phyloP scores from a whole-genome alignment of 148 eudicot genomes.

The Arbutus unedo region DNA sequence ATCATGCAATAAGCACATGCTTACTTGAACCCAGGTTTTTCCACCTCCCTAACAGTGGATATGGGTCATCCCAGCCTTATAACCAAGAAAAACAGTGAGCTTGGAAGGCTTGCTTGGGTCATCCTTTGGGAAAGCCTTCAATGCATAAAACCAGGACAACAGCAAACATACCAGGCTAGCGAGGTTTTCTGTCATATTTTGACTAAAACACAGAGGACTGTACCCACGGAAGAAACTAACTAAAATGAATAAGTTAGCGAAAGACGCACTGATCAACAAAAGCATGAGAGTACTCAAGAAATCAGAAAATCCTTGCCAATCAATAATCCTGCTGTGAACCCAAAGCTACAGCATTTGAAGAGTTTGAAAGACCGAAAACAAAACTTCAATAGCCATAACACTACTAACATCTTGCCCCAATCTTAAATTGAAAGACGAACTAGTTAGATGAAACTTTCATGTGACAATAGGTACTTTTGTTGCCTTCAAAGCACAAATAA shows the following conservation, averaged over 20 bases:
- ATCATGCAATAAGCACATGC: too few species aligned
- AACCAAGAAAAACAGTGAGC: constrained; percentile 79
- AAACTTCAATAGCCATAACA: background rate
- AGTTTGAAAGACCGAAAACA: too few species aligned
- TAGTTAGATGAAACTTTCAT: background rate
- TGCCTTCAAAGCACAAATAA: background rate
- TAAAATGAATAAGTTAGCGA: too few species aligned
- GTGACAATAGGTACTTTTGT: background rate
- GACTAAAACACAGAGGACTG: background rate
- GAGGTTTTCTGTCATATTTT: background rate
- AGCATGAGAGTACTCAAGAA: background rate
- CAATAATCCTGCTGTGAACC: background rate
- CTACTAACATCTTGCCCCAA: background rate
- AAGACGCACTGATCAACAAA: background rate
- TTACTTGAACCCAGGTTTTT: too few species aligned
- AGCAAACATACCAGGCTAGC: background rate
- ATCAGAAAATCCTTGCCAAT: background rate
- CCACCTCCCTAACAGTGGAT: constrained; percentile 80
- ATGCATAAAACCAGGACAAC: constrained; percentile 31
- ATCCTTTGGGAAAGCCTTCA: constrained; percentile 80
- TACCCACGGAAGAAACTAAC: background rate
- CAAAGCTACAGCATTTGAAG: too few species aligned
- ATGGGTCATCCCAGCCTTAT: constrained; percentile 85
- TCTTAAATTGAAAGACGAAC: background rate
- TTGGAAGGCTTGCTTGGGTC: constrained; percentile 59